phyloP scores from a whole-genome alignment of 2,329 filamentous ascomycete genomes.

The Dryadomyces quercus-mongolicae region DNA sequence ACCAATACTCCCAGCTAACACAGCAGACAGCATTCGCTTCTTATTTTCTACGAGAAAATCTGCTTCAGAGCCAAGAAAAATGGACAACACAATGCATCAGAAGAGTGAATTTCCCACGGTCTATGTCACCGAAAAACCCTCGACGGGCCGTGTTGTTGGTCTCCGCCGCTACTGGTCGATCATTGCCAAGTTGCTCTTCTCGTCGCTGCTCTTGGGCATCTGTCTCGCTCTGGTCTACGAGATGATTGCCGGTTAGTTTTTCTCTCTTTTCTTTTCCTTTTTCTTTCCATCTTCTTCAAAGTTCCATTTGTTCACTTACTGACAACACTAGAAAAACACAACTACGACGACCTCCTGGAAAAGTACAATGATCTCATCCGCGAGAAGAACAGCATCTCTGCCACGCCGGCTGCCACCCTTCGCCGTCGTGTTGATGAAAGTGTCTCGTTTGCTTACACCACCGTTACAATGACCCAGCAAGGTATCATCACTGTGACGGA shows the following conservation, averaged over 20 bases:
- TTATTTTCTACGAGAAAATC: too few relatives aligned
- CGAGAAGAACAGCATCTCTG: slow-evolving; percentile 4
- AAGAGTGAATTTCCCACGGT: slow-evolving; percentile 1
- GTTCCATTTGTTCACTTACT: not conserved
- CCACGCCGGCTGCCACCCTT: slow-evolving; percentile 7
- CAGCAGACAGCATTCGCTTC: too few relatives aligned
- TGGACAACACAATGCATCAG: not conserved
- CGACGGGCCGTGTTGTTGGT: not conserved
- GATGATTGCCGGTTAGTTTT: not conserved
- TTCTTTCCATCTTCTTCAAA: too few relatives aligned
- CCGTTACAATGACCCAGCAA: slow-evolving; percentile 9
- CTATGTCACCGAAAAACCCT: not conserved
- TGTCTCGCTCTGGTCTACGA: slow-evolving; percentile 6
- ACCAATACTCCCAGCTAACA: too few relatives aligned
- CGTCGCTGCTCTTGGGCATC: not conserved
- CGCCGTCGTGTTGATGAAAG: not conserved
- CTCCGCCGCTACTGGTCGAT: not conserved
- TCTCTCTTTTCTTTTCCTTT: not conserved
- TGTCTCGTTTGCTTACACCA: slow-evolving; percentile 19
- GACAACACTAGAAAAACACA: slow-evolving; percentile 8
- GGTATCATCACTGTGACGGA: slow-evolving; percentile 8
- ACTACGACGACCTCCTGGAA: slow-evolving; percentile 6
- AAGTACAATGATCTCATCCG: slow-evolving; percentile 9
- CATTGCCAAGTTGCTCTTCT: slow-evolving; percentile 1
- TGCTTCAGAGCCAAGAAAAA: not conserved